These are phyloP conservation scores for Thielaviopsis ethacetica DNA, from an alignment of 2,329 filamentous ascomycete genomes.

Conservation along the genomic window DNA sequence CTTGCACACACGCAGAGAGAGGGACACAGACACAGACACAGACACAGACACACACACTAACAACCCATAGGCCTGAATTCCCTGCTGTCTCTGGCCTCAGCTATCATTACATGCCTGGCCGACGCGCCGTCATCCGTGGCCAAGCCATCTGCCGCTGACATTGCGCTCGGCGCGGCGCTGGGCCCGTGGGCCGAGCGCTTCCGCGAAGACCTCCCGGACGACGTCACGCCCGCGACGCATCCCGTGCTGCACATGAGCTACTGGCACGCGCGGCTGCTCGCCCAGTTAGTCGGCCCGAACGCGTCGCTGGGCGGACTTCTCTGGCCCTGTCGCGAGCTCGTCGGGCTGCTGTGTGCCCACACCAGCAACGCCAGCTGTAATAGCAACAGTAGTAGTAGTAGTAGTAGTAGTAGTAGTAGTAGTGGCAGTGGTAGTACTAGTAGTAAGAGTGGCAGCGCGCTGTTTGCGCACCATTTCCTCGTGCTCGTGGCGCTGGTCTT, in stretches of 20 bases:
- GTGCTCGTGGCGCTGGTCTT: constrained; percentile 44
- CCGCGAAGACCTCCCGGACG: constrained; percentile 43
- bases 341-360: neutral
- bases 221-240: constrained; percentile 33
- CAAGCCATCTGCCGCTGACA: neutral
- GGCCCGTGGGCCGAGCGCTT: constrained; percentile 35
- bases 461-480: constrained; percentile 51
- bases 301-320: constrained; percentile 12
- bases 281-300: constrained; percentile 41
- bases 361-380: neutral
- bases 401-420: too few relatives aligned
- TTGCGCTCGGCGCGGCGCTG: neutral
- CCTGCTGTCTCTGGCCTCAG: constrained; percentile 29
- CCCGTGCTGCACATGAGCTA: constrained; percentile 50
- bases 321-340: neutral
- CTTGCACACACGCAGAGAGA: neutral
- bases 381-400: too few relatives aligned
- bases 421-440: too few relatives aligned
- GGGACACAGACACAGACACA: too few relatives aligned
- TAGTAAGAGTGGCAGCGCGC: constrained; percentile 18
- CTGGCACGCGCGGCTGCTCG: constrained; percentile 52
- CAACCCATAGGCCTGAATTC: constrained; percentile 33
- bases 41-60: neutral
- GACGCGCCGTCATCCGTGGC: neutral
- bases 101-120: constrained; percentile 19